phyloP scores from a whole-genome alignment of 176 grass and related monocot species.

The Echinochloa phyllopogon region DNA sequence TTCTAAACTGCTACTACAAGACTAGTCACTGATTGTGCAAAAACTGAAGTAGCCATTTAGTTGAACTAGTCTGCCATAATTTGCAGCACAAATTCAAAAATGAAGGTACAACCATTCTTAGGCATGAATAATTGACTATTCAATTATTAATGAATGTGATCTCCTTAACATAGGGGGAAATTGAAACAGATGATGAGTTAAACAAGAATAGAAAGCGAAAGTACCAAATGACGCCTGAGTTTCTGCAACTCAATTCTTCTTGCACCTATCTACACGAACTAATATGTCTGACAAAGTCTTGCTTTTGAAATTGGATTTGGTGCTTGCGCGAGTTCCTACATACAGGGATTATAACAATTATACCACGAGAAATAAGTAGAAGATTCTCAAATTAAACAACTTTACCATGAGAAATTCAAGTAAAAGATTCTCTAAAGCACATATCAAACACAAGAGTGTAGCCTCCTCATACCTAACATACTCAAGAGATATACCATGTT shows the following conservation, averaged over 20 bases:
- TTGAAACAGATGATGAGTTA: not conserved
- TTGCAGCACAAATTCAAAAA: not conserved
- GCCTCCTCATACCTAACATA: not conserved
- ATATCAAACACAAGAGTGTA: not conserved
- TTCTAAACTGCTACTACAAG: not conserved
- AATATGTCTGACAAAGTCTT: conserved; percentile 28
- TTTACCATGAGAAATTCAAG: too few relatives aligned
- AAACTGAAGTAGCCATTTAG: not conserved
- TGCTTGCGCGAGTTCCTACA: not conserved
- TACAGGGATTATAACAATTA: not conserved
- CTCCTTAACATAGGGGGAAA: not conserved
- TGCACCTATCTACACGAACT: conserved; percentile 13
- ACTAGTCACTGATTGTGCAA: not conserved
- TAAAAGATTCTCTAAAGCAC: not conserved
- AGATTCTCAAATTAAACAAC: not conserved
- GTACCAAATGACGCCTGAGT: not conserved
- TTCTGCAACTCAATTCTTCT: conserved; percentile 4
- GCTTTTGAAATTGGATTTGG: not conserved
- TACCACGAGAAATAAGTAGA: not conserved
- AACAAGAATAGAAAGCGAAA: not conserved
- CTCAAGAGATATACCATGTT: not conserved
- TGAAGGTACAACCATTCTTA: not conserved
- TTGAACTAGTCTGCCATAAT: not conserved
- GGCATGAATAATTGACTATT: not conserved
- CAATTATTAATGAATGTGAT: too few relatives aligned